Evolutionary conservation across 495 filamentous ascomycete genomes (phyloP), one percentile per base, ranked within the genome.

Genomic region (Elasticomyces elasticus): DNA sequence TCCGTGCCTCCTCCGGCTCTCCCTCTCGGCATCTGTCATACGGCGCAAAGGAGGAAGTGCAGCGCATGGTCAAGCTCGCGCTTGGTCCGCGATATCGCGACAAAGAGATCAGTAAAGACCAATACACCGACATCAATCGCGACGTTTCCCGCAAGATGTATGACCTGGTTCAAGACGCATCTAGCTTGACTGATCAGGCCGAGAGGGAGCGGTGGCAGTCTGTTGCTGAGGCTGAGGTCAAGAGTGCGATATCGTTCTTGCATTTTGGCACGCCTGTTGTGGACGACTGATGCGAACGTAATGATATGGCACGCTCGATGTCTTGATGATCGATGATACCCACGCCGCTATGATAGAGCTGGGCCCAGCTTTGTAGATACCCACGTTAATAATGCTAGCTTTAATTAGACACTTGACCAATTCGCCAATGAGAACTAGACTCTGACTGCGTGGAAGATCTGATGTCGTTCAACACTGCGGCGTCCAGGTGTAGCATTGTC

Each of bases 41-140:
- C 17, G 78, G 83, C 40, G 80, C 84, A 51, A 95, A 95, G 64
- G 75, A 86, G 45, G 86, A 80, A 54, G 82, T 95, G 43, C 88
- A 85, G 63, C 80, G 78, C 52, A 85, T 94, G 70, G 89, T 95
- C 45, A 81, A 83, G 25, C 69, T 74, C 20, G 86, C 83, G 0
- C 73, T 95, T 20, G 85, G 84, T 50, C 86, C 89, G 20, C 79
- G 85, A 58, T 94, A 85, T 56, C 78, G 79, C 12, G 72, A 72
- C 26, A 80, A 80, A 51, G 72, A 79, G 41, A 71, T 95, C 10
- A 82, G 81, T 28, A 82, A 86, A 60, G 83, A 94, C 37, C 84
- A 95, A 66, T 96, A 87, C 69, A 89, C 83, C 5, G 79, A 82
- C 42, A 89, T 95, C 69, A 95, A 95, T 65, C 80, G 87, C 42